Evolutionary conservation across 345 rosid genomes (phyloP), one percentile per base, ranked within the genome.

Genomic region (Populus tremula): DNA sequence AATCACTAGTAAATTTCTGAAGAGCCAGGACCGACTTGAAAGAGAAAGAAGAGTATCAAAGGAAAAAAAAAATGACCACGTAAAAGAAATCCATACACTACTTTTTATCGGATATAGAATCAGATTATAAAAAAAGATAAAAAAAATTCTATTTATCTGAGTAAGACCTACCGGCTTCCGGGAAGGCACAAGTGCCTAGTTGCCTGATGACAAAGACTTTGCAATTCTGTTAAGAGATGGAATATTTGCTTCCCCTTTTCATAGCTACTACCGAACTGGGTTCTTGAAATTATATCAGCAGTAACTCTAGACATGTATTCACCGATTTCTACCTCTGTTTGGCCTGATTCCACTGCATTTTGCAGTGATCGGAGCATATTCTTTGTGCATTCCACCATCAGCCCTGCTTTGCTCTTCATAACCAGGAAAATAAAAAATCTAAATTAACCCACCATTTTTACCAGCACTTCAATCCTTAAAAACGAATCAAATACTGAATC

Each of bases 241-340:
- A 92, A 94, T 35, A 96, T 92, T 77, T 90, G 87, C 72, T 89
- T 90, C 65, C 99, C 98, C 86, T 92, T 96, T 54, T 89, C 97
- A 20, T 82, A 92, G 67, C 93, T 89, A 5, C 90, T 75, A 69
- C 84, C 97, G 47, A 96, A 96, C 79, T 92, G 97, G 0, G 98
- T 94, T 77, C 94, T 90, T 18, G 97, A 90, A 62, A 96, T 96
- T 33, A 94, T 94, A 70, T 94, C 95, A 18, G 95, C 96, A 6
- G 98, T 88, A 67, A 94, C 94, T 62, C 79, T 81, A 36, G 92
- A 72, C 89, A 96, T 89, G 86, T 85, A 83, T 62, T 87, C 97
- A 20, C 97, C 92, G 0, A 96, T 94, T 87, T 96, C 99, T n/a
- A 96, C 79, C 78, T 94, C 98, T 10, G 66, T 75, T 72, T 83